phyloP scores from a whole-genome alignment of 2,329 filamentous ascomycete genomes.

The Coniochaeta sp. region DNA sequence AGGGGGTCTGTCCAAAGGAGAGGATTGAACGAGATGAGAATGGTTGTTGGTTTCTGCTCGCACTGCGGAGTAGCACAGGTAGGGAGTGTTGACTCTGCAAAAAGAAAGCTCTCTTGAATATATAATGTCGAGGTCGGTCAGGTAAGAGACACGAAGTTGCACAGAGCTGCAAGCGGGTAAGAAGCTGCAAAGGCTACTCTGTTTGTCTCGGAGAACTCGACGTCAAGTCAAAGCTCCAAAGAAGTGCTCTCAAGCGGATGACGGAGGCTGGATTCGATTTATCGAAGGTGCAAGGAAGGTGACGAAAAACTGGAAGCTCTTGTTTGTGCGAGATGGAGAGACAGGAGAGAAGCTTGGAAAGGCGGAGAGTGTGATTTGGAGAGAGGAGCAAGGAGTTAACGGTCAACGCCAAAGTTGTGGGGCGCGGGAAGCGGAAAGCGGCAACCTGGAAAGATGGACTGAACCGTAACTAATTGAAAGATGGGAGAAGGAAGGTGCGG shows the following conservation, averaged over 20 bases:
- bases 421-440: conserved; percentile 10
- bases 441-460: too few relatives aligned
- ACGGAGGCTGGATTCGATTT: not conserved
- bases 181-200: not conserved
- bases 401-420: conserved; percentile 14
- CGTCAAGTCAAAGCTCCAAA: not conserved
- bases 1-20: conserved; percentile 4
- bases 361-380: conserved; percentile 12
- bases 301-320: conserved; percentile 9
- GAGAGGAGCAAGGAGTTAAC: conserved; percentile 14
- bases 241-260: not conserved
- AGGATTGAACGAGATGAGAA: conserved; percentile 3
- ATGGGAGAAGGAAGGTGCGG: not conserved
- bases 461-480: too few relatives aligned
- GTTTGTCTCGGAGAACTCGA: not conserved
- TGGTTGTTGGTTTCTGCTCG: not conserved
- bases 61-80: not conserved
- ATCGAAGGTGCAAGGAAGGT: not conserved
- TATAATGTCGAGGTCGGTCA: not conserved
- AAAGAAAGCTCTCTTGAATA: not conserved
- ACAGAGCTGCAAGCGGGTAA: not conserved
- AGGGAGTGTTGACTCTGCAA: not conserved
- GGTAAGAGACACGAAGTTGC: not conserved
- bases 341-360: conserved; percentile 3
- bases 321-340: conserved; percentile 8